phyloP scores from a whole-genome alignment of 257 asterid genomes.

The Fraxinus cuspidata region DNA sequence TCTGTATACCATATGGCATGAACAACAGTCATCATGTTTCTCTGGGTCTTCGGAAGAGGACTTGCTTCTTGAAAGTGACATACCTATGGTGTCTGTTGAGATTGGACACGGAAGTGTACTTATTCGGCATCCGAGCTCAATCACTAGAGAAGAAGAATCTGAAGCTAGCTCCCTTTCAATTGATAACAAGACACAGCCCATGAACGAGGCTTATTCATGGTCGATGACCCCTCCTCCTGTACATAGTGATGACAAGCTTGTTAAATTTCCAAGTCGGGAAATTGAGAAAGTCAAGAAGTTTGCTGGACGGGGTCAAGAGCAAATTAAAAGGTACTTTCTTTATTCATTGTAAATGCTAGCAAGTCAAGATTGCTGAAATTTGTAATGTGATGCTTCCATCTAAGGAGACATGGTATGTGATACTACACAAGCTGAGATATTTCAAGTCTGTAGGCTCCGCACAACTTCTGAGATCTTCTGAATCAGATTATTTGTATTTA shows the following conservation, averaged over 20 bases:
- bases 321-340: constrained; percentile 60
- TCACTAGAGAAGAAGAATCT: constrained; percentile 85
- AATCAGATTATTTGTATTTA: background rate
- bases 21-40: constrained; percentile 75
- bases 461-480: background rate
- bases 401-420: background rate
- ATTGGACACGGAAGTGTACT: constrained; percentile 97
- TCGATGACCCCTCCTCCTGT: constrained; percentile 40
- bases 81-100: constrained; percentile 95
- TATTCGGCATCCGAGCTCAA: constrained; percentile 81
- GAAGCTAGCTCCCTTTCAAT: constrained; percentile 95
- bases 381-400: constrained; percentile 14
- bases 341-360: background rate
- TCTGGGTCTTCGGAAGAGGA: constrained; percentile 94
- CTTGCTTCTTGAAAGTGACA: constrained; percentile 76
- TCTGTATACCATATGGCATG: constrained; percentile 80
- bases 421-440: background rate
- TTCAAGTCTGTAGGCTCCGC: background rate
- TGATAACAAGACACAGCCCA: constrained; percentile 61
- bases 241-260: constrained; percentile 39
- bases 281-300: constrained; percentile 57
- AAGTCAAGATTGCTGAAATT: background rate
- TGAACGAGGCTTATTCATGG: constrained; percentile 37
- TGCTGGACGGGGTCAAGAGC: constrained; percentile 47
- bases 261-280: constrained; percentile 34